These are phyloP conservation scores for Wickerhamiella slavikovae DNA, from an alignment of 805 yeast species.

Conservation along the genomic window DNA sequence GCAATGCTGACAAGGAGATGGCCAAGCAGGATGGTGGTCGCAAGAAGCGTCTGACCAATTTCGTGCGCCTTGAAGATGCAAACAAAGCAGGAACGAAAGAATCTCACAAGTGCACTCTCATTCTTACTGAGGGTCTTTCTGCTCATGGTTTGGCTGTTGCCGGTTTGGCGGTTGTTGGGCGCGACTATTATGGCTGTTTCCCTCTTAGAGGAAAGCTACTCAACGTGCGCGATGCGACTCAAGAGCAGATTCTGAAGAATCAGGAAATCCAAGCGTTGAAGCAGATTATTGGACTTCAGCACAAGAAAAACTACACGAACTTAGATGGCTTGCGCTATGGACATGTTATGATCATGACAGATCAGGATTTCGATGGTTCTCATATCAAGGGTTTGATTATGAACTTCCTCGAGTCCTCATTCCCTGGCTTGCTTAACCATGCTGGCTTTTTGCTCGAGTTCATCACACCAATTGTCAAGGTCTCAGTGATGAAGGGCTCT, in stretches of 20 bases:
- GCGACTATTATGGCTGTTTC: conserved; percentile 87
- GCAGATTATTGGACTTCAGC: conserved; percentile 89
- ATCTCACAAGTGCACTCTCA: conserved; percentile 78
- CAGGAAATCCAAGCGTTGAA: conserved; percentile 89
- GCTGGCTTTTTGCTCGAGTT: conserved; percentile 89
- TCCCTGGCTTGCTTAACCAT: conserved; percentile 76
- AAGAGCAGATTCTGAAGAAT: conserved; percentile 86
- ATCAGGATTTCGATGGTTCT: conserved; percentile 98
- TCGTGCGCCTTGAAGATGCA: conserved; percentile 84
- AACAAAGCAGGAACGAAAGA: conserved; percentile 89
- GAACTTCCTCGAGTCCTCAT: conserved; percentile 79
- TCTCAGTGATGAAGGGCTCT: conserved; percentile 39
- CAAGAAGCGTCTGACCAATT: conserved; percentile 69
- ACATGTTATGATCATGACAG: conserved; percentile 96
- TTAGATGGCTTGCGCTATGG: conserved; percentile 72
- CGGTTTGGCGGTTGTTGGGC: conserved; percentile 84
- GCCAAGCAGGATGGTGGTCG: conserved; percentile 74
- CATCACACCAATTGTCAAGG: conserved; percentile 91
- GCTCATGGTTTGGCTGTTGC: conserved; percentile 83
- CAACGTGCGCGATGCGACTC: conserved; percentile 89
- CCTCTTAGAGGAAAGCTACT: conserved; percentile 89
- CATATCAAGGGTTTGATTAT: conserved; percentile 92
- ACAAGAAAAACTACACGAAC: conserved; percentile 63
- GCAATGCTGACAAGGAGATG: conserved; percentile 71
- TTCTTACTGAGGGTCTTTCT: conserved; percentile 93